These are phyloP conservation scores for Cordyceps tenuipes DNA, from an alignment of 2,329 filamentous ascomycete species.

Conservation along the genomic window DNA sequence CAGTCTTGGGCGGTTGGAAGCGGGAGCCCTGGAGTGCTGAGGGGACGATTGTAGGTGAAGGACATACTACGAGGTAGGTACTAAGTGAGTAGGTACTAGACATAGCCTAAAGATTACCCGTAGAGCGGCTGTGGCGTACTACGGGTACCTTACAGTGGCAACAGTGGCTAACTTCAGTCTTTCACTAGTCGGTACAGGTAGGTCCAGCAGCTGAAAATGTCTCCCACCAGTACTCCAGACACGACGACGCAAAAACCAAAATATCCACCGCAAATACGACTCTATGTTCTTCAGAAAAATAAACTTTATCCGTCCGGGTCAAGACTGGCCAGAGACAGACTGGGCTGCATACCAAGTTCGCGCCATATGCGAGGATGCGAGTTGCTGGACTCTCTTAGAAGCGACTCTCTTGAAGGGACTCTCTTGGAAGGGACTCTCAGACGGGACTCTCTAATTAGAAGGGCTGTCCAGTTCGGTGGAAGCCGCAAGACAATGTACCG, in stretches of 20 bases:
- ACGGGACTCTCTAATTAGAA: too few species aligned
- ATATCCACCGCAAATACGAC: neutral
- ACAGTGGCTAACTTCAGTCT: neutral
- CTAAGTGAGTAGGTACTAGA: too few species aligned
- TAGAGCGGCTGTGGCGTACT: neutral
- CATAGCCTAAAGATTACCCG: neutral
- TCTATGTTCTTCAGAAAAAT: neutral
- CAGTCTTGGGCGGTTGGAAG: neutral
- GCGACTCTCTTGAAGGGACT: too few species aligned
- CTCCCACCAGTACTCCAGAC: neutral
- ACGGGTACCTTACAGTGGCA: neutral
- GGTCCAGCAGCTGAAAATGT: neutral
- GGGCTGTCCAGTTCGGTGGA: too few species aligned
- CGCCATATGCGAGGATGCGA: neutral
- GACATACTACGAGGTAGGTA: too few species aligned
- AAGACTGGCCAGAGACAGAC: neutral
- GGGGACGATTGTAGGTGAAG: too few species aligned
- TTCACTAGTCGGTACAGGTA: too few species aligned
- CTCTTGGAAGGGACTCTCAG: too few species aligned
- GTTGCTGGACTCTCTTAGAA: too few species aligned
- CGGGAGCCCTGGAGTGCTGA: too few species aligned
- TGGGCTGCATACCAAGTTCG: neutral
- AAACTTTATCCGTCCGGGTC: neutral
- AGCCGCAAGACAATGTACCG: neutral
- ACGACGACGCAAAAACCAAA: neutral